Evolutionary conservation across 1,284 basidiomycete species (phyloP).

Genomic region (Wallemia ichthyophaga): DNA sequence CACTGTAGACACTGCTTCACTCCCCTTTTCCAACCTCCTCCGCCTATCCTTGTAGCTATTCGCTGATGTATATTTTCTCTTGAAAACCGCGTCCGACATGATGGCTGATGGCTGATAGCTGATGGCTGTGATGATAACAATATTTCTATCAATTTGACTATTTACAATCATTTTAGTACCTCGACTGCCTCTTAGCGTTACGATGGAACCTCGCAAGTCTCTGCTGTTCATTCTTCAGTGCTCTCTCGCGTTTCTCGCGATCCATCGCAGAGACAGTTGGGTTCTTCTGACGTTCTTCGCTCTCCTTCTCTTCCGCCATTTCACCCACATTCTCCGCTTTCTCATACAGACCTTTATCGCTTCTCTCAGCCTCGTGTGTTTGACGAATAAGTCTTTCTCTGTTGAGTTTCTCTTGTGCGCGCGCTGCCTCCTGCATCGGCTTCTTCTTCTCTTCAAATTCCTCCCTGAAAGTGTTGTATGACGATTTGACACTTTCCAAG

Average conservation of each 20-base stretch:
- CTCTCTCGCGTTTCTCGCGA: neutral
- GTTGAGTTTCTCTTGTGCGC: neutral
- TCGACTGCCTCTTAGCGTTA: neutral
- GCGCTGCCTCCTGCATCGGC: neutral
- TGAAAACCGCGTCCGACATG: neutral
- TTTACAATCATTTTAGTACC: neutral
- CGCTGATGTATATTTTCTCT: neutral
- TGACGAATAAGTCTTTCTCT: neutral
- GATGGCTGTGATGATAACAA: neutral
- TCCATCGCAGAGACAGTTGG: neutral
- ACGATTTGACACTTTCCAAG: neutral
- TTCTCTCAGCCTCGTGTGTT: neutral
- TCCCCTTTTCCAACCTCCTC: neutral
- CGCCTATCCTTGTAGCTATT: neutral
- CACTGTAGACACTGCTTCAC: neutral
- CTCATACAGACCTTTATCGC: neutral
- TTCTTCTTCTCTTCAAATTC: neutral
- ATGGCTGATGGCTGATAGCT: no score
- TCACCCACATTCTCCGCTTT: neutral
- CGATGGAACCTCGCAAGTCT: neutral
- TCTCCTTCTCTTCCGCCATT: neutral
- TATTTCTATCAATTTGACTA: neutral
- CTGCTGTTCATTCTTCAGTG: neutral
- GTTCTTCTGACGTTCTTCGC: neutral
- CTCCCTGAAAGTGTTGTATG: neutral